phyloP scores from a whole-genome alignment of 2,329 filamentous ascomycete species.

The Alternaria longipes region DNA sequence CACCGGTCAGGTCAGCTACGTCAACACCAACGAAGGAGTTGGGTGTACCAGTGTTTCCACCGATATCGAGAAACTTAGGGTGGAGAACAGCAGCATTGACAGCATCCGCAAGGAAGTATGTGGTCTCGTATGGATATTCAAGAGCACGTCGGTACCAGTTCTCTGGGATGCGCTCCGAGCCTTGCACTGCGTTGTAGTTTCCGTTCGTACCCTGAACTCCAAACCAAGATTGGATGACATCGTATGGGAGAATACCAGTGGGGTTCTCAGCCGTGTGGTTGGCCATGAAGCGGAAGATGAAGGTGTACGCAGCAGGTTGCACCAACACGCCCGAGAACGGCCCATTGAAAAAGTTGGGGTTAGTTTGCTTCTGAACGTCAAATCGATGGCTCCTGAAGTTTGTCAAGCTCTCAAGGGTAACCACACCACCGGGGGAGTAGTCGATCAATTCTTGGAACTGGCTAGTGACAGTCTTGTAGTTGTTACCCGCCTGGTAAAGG shows the following conservation, averaged over 20 bases:
- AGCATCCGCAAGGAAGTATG: constrained; percentile 32
- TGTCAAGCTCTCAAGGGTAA: constrained; percentile 33
- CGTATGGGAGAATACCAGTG: constrained; percentile 22
- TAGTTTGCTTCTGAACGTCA: constrained; percentile 28
- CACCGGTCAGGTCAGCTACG: constrained; percentile 27
- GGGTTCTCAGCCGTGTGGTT: constrained; percentile 34
- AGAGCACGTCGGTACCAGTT: constrained; percentile 37
- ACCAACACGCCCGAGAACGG: constrained; percentile 35
- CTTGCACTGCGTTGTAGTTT: constrained; percentile 30
- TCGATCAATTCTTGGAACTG: constrained; percentile 36
- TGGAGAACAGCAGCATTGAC: constrained; percentile 30
- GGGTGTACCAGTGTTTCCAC: constrained; percentile 35
- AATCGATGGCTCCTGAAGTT: constrained; percentile 31
- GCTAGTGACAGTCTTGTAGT: constrained; percentile 28
- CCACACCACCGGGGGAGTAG: constrained; percentile 30
- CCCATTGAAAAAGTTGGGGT: constrained; percentile 36
- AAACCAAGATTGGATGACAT: constrained; percentile 35
- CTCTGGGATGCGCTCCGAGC: constrained; percentile 29
- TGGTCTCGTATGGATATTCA: constrained; percentile 32
- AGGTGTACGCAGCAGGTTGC: constrained; percentile 38
- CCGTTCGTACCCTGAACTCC: constrained; percentile 27
- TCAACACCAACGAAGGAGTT: constrained; percentile 35
- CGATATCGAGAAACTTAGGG: constrained; percentile 34
- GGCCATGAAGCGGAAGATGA: constrained; percentile 41
- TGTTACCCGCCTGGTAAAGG: constrained; percentile 34